Evolutionary conservation across 1,284 basidiomycete genomes (phyloP).

Genomic region (Phlebopus sp.): DNA sequence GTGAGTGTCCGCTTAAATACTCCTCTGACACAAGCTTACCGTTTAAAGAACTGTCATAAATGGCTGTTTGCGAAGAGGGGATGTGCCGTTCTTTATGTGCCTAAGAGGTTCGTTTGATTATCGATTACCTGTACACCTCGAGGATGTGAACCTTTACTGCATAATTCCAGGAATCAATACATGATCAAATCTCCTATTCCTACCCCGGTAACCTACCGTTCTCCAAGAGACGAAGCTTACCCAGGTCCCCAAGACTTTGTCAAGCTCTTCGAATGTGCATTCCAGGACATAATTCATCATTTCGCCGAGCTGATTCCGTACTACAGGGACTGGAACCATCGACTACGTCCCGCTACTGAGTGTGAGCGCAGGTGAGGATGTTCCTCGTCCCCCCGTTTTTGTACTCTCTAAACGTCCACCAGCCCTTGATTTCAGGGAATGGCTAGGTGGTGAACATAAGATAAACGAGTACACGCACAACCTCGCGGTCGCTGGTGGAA

Average conservation of each 20-base stretch:
- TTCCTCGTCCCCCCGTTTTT: slow-evolving; percentile 10
- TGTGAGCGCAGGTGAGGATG: slow-evolving; percentile 48
- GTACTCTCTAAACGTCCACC: slow-evolving; percentile 15
- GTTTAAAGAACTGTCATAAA: slow-evolving; percentile 73
- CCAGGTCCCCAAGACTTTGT: slow-evolving; percentile 45
- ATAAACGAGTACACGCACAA: slow-evolving; percentile 77
- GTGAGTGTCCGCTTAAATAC: slow-evolving; percentile 37
- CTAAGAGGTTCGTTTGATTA: slow-evolving; percentile 55
- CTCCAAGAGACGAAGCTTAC: slow-evolving; percentile 35
- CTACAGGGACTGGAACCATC: slow-evolving; percentile 71
- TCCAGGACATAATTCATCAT: neutral
- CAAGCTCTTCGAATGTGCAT: slow-evolving; percentile 58
- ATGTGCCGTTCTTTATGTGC: slow-evolving; percentile 75
- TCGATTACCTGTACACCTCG: neutral
- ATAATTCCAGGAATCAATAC: slow-evolving; percentile 57
- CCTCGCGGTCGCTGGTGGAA: slow-evolving; percentile 73
- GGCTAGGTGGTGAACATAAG: slow-evolving; percentile 79
- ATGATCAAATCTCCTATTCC: slow-evolving; percentile 75
- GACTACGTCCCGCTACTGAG: slow-evolving; percentile 57
- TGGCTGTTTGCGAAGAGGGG: slow-evolving; percentile 78
- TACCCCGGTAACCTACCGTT: slow-evolving; percentile 61
- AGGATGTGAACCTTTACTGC: neutral
- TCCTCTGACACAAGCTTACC: neutral
- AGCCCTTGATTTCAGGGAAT: slow-evolving; percentile 77
- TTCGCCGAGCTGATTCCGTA: slow-evolving; percentile 2